phyloP scores from a whole-genome alignment of 257 asterid species.

The Nicotiana undulata region DNA sequence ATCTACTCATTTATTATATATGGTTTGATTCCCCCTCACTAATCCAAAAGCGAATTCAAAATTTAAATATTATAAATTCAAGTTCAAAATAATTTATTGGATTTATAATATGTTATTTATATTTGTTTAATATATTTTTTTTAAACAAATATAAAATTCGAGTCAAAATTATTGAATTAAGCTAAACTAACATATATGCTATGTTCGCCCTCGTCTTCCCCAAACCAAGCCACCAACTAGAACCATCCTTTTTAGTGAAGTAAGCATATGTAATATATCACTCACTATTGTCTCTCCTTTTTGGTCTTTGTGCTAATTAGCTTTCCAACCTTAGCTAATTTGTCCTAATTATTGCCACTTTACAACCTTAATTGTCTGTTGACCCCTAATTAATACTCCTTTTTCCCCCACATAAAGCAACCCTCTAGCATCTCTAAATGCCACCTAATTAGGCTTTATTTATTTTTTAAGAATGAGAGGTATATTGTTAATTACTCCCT shows the following conservation, averaged over 20 bases:
- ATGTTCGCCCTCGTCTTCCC: too few species aligned
- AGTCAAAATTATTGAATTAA: too few species aligned
- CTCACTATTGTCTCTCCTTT: constrained; percentile 8
- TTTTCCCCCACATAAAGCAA: constrained; percentile 13
- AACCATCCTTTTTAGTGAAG: too few species aligned
- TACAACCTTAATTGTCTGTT: constrained; percentile 22
- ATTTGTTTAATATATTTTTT: constrained; percentile 24
- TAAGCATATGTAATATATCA: neutral
- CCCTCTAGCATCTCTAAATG: neutral
- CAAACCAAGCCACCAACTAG: too few species aligned
- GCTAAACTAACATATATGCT: too few species aligned
- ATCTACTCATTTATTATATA: constrained; percentile 39
- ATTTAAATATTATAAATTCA: too few species aligned
- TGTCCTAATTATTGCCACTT: constrained; percentile 35
- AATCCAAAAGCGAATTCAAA: too few species aligned
- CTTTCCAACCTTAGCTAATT: constrained; percentile 15
- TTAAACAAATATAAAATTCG: neutral
- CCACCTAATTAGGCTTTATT: neutral
- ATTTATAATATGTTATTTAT: neutral
- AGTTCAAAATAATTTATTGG: too few species aligned
- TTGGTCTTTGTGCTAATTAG: constrained; percentile 1
- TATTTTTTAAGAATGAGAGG: neutral
- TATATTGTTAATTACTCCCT: neutral
- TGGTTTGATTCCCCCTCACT: neutral
- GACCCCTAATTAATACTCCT: constrained; percentile 11